Evolutionary conservation across 768 basidiomycete species (phyloP).

Genomic region (Fibroporia radiculosa): DNA sequence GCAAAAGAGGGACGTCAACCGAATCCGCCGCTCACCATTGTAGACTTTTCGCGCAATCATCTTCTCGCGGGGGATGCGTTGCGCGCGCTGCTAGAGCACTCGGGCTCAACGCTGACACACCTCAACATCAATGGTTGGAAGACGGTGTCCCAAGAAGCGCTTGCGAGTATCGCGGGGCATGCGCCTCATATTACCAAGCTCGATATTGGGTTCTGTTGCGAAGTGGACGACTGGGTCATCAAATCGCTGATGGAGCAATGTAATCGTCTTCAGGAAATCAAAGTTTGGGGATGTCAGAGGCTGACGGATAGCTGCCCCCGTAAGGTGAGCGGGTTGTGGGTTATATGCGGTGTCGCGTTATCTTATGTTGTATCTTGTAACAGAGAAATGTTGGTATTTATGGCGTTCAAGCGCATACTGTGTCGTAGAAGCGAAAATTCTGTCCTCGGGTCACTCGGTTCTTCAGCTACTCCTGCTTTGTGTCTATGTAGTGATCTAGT

Average conservation of each 20-base stretch:
- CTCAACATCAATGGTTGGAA: constrained; percentile 79
- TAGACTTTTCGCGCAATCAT: constrained; percentile 63
- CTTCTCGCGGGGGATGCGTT: constrained; percentile 48
- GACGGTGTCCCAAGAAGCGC: constrained; percentile 40
- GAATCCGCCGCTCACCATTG: constrained; percentile 38
- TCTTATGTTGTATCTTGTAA: not conserved
- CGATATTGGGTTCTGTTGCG: constrained; percentile 82
- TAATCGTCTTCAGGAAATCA: constrained; percentile 33
- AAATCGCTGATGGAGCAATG: constrained; percentile 53
- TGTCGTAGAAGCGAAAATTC: too few relatives aligned
- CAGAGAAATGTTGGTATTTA: constrained; percentile 7
- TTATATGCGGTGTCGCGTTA: not conserved
- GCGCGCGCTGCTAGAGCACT: constrained; percentile 56
- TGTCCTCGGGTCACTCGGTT: too few relatives aligned
- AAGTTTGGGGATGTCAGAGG: constrained; percentile 48
- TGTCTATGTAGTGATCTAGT: too few relatives aligned
- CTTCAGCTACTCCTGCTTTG: too few relatives aligned
- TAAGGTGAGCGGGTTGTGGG: constrained; percentile 31
- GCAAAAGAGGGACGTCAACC: constrained; percentile 8
- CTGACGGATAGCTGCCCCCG: constrained; percentile 38
- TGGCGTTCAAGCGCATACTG: constrained; percentile 6
- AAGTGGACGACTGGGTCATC: constrained; percentile 75
- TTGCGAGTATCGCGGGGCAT: constrained; percentile 28
- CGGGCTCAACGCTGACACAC: constrained; percentile 44
- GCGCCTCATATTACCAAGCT: constrained; percentile 43